These are phyloP conservation scores for Clonostachys byssicola DNA, from an alignment of 2,329 filamentous ascomycete genomes.

Conservation along the genomic window DNA sequence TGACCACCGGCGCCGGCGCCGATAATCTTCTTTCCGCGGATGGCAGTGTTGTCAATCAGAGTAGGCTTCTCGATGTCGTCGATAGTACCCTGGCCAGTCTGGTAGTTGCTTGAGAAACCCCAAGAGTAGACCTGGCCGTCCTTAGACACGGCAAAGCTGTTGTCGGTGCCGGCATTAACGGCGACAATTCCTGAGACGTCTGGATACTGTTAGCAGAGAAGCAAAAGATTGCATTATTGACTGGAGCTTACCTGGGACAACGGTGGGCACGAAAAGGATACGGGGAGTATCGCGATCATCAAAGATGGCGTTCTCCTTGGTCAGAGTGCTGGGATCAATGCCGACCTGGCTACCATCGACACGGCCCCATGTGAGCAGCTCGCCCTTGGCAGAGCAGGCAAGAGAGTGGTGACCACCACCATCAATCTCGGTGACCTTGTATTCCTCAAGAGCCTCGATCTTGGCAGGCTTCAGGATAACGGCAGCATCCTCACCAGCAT, in stretches of 20 bases:
- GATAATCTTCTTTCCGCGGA: conserved; percentile 68
- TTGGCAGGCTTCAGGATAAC: conserved; percentile 69
- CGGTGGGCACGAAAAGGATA: conserved; percentile 49
- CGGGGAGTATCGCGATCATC: conserved; percentile 60
- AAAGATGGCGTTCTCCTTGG: conserved; percentile 50
- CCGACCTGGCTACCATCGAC: conserved; percentile 50
- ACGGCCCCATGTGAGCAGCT: conserved; percentile 58
- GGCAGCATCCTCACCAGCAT: conserved; percentile 49
- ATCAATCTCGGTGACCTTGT: conserved; percentile 62
- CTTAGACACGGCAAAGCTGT: conserved; percentile 66
- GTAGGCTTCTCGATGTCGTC: conserved; percentile 78
- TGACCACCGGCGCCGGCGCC: conserved; percentile 88
- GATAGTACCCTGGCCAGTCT: conserved; percentile 73
- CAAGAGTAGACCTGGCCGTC: conserved; percentile 73
- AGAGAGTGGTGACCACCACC: conserved; percentile 75
- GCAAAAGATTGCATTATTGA: not conserved
- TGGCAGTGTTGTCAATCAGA: conserved; percentile 78
- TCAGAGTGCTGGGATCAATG: conserved; percentile 45
- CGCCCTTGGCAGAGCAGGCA: conserved; percentile 51
- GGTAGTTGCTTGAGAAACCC: conserved; percentile 78
- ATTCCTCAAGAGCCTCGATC: conserved; percentile 59
- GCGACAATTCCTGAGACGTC: conserved; percentile 45
- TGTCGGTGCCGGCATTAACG: conserved; percentile 66
- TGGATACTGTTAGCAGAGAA: conserved; percentile 6
- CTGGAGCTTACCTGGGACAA: conserved; percentile 34